A percentile compares a stretch with the other conserved stretches of the same genome.
phyloP scores from a whole-genome alignment of 2,329 filamentous ascomycete genomes.

The Hymenotorrendiella dingleyae region DNA sequence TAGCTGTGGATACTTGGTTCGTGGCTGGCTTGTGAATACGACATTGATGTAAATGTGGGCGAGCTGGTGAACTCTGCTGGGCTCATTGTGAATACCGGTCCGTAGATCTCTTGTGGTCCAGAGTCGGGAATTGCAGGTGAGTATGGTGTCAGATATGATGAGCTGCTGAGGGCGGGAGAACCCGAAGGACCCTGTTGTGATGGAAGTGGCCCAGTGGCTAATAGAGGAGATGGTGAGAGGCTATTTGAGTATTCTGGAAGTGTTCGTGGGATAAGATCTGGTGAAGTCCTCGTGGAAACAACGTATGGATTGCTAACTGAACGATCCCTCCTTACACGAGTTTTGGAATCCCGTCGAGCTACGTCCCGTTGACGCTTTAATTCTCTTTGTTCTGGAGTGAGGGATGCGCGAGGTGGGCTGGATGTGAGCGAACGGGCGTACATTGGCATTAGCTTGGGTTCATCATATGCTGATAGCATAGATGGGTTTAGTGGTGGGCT shows the following conservation, averaged over 20 bases:
- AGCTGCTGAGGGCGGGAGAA: slow-evolving; percentile 23
- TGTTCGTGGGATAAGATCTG: slow-evolving; percentile 28
- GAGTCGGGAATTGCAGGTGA: slow-evolving; percentile 25
- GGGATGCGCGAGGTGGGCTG: slow-evolving; percentile 48
- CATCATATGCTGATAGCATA: slow-evolving; percentile 26
- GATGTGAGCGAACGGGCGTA: slow-evolving; percentile 38
- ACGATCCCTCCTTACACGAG: slow-evolving; percentile 43
- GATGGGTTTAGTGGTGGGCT: slow-evolving; percentile 21
- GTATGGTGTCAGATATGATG: slow-evolving; percentile 26
- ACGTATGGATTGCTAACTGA: slow-evolving; percentile 30
- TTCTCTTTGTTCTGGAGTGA: slow-evolving; percentile 56
- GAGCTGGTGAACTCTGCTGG: slow-evolving; percentile 13
- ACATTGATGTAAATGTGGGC: slow-evolving; percentile 21
- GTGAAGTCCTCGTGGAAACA: slow-evolving; percentile 27
- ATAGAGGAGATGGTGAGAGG: slow-evolving; percentile 28
- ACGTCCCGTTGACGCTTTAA: slow-evolving; percentile 56
- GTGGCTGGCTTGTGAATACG: slow-evolving; percentile 21
- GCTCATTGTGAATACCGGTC: slow-evolving; percentile 26
- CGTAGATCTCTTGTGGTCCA: slow-evolving; percentile 20
- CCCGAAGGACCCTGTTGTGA: slow-evolving; percentile 12
- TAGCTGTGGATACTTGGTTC: slow-evolving; percentile 24
- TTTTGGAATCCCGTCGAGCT: slow-evolving; percentile 52
- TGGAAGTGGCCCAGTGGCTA: slow-evolving; percentile 23
- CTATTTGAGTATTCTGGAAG: slow-evolving; percentile 26
- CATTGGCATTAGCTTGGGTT: slow-evolving; percentile 27